These are phyloP conservation scores for Debaryomycetaceae sp. DNA, from an alignment of 1,139 yeast genomes.

Conservation along the genomic window DNA sequence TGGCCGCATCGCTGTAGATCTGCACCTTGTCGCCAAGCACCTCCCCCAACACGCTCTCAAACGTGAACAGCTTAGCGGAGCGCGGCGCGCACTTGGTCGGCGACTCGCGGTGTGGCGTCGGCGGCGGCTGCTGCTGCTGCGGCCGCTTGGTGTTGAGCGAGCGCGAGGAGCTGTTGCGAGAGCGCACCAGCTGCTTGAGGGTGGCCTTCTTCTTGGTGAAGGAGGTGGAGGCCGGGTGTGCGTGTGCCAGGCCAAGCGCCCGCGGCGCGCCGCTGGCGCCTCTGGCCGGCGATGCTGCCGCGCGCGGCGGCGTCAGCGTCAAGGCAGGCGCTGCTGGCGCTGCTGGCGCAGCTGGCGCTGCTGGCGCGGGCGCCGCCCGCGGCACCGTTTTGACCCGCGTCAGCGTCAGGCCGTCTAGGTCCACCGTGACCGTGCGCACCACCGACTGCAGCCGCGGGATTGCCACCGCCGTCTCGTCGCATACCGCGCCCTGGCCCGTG, in stretches of 20 bases:
- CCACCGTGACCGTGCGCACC: slow-evolving; percentile 39
- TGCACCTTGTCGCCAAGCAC: no score
- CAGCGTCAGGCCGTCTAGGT: slow-evolving; percentile 25
- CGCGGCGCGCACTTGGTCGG: slow-evolving; percentile 21
- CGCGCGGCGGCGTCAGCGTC: slow-evolving; percentile 22
- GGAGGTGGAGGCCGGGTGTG: slow-evolving; percentile 33
- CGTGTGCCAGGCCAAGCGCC: slow-evolving; percentile 24
- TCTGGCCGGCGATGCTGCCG: slow-evolving; percentile 11
- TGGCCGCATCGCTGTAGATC: no score
- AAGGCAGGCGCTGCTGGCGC: slow-evolving; percentile 12
- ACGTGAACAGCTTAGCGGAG: no score
- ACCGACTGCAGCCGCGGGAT: slow-evolving; percentile 45
- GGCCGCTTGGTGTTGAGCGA: slow-evolving; percentile 14
- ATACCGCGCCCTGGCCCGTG: slow-evolving; percentile 20
- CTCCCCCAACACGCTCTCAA: no score
- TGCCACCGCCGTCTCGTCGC: no score
- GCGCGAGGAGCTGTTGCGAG: slow-evolving; percentile 21
- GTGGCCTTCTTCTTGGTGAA: slow-evolving; percentile 33
- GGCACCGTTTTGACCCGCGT: slow-evolving; percentile 19
- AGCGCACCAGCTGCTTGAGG: slow-evolving; percentile 23
- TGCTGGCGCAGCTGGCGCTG: slow-evolving; percentile 11
- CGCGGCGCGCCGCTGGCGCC: slow-evolving; percentile 11
- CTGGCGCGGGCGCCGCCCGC: slow-evolving; percentile 20
- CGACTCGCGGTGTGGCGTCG: slow-evolving; percentile 11
- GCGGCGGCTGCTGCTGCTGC: slow-evolving; percentile 12